Evolutionary conservation across 1,284 basidiomycete genomes (phyloP), one percentile per base, ranked within the genome.

Genomic region (Cutaneotrichosporon sp.): DNA sequence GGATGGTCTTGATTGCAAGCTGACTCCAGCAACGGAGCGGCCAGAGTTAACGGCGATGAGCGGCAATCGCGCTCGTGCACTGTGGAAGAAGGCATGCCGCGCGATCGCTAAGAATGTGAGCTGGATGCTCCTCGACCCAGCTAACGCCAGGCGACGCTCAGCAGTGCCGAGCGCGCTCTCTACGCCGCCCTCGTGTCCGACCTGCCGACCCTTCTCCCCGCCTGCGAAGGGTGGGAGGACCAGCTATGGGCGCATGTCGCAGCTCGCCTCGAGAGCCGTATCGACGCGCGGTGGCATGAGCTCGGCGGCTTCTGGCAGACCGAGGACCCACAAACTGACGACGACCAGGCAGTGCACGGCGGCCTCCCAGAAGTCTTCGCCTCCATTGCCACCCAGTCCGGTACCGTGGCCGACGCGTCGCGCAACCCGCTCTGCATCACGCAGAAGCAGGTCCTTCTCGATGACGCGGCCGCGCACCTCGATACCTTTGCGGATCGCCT

Each of bases 191-290:
- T 99, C 8, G 88, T 89, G 0, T 94, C 94, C 4, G 93, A 96
- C 5, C 86, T 91, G 0, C 83, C 83, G 7, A 84, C 92, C 8
- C 87, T 98, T 11, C 73, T 85, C 3, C 85, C 88, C 0, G 89
- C 90, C 5, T 95, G 92, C 74, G 82, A 88, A 40, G 90, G 89
- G 31, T 99, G 95, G 94, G 90, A 95, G 76, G 96, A 99, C 74
- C 88, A 93, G 69, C 84, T 98, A 0, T 99, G 96, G 97, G 92
- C 91, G 1, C 89, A 92, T 70, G 84, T 96, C 63, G 89, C 89
- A 72, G 84, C 93, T 53, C 83, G 92, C 36, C 90, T 92, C 70
- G 94, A 98, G 77, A 88, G 69, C 18, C 65, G 77, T 53, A 65
- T 82, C 52, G 80, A 81, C 60, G 67, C 69, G n/a, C 67, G 72